Percentiles rank a stretch among this genome's conserved stretches.
Evolutionary conservation across 176 grass and related monocot genomes (phyloP).

Genomic region (Rhynchospora pubera): DNA sequence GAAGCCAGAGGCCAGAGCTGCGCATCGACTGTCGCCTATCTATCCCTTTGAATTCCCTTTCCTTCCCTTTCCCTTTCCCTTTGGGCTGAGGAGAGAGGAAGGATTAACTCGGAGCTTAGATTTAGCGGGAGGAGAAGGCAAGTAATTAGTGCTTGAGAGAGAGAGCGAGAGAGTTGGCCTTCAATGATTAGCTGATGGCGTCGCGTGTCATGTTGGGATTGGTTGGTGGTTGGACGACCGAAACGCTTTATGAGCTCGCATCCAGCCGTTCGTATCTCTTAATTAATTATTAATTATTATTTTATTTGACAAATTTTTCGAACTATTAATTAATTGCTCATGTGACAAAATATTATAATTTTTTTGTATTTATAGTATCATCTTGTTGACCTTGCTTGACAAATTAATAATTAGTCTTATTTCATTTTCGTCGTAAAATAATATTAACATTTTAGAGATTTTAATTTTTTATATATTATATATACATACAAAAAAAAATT

Average conservation of each 20-base stretch:
- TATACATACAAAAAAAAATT: no score
- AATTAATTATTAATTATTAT: no score
- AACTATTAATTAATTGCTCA: no score
- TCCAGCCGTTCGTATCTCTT: not conserved
- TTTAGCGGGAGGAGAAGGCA: conserved; percentile 7
- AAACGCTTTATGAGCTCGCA: not conserved
- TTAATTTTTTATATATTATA: no score
- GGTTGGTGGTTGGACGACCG: not conserved
- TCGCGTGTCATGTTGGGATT: conserved; percentile 12
- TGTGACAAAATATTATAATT: no score
- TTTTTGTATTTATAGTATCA: no score
- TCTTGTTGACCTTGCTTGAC: no score
- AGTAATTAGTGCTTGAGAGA: not conserved
- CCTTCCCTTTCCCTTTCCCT: no score
- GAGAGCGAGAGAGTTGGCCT: not conserved
- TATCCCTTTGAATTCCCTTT: not conserved
- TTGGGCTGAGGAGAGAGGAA: not conserved
- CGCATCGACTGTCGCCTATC: not conserved
- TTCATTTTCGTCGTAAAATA: no score
- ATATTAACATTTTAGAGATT: no score
- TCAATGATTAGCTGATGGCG: conserved; percentile 6
- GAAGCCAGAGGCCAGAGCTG: not conserved
- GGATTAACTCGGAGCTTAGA: not conserved
- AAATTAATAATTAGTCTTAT: no score
- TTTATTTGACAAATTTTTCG: no score